Base-by-base conservation (phyloP, 805 yeast genomes). In the Ogataea pini region DNA sequence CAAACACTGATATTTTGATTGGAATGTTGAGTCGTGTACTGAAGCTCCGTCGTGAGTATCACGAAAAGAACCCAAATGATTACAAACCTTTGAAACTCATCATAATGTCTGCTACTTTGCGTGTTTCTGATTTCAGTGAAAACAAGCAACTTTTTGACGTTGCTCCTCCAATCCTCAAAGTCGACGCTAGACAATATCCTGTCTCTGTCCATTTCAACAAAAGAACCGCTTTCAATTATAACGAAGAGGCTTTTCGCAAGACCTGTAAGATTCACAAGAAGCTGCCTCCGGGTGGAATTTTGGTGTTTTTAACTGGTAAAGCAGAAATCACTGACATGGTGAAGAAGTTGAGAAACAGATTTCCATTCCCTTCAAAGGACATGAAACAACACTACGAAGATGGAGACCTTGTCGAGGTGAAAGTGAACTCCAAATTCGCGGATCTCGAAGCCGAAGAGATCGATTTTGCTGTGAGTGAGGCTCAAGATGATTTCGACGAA, bases 91-190 rank as follows among this genome's bases (percentile, higher is more conserved):
- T 94, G 50, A 94, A 92, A 64, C 69, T 94, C 49, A 79, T 94
- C 22, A 85, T 94, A 58, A 94, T 94, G 99, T 91, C 98, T 37
- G 99, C 99, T 14, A 94, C 99, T 0, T 75, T 94, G 50, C 76
- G 98, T 59, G 98, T 94, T 0, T 71, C 92, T 13, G 99, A 94
- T 65, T 94, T 94, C 62, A 82, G 96, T 44, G 96, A 90, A 59
- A 94, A 94, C 65, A 63, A 68, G 13, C 68, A 75, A 1, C 71
- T 95, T 27, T 94, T 95, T 60, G 67, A 74, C 14, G 58, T 61
- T 0, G 83, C 87, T 0, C 99, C 99, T 1, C 99, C 99, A 2
- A 80, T 95, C 29, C 69, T 95, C 31, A 85, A 85, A 56, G 90
- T 94, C 12, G 92, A 87, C 44, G 96, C 98, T 0, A 80, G 99